These are phyloP conservation scores for Plasmopara viticola DNA, from an alignment of 352 stramenopile genomes.

Conservation along the genomic window DNA sequence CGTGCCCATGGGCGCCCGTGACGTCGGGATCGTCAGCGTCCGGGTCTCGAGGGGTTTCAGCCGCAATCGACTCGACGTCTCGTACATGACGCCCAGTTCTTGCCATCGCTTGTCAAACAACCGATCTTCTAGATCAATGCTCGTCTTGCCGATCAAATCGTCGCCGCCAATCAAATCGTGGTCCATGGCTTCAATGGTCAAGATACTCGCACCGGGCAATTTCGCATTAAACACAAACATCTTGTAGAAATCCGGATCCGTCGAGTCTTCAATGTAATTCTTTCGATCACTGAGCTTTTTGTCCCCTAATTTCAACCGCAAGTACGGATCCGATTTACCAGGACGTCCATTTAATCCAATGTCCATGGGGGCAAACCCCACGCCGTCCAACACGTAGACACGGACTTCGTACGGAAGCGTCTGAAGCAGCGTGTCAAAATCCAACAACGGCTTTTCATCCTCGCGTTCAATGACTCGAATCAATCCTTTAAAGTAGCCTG, in stretches of 20 bases:
- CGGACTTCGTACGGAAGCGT: constrained; percentile 78
- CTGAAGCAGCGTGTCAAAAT: constrained; percentile 61
- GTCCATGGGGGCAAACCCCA: constrained; percentile 85
- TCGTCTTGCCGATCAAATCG: constrained; percentile 90
- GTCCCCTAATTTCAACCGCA: constrained; percentile 81
- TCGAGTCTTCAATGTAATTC: constrained; percentile 86
- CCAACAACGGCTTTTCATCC: constrained; percentile 74
- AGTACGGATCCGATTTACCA: constrained; percentile 85
- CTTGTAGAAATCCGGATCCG: constrained; percentile 90
- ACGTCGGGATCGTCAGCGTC: constrained; percentile 82
- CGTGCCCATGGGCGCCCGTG: constrained; percentile 72
- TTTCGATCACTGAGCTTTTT: constrained; percentile 84
- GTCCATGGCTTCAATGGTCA: constrained; percentile 89
- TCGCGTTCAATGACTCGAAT: constrained; percentile 83
- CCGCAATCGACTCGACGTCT: constrained; percentile 57
- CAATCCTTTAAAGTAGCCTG: constrained; percentile 88
- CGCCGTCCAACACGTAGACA: constrained; percentile 83
- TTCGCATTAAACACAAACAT: constrained; percentile 78
- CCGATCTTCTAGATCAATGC: constrained; percentile 91
- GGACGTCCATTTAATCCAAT: constrained; percentile 69
- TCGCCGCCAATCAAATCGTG: constrained; percentile 86
- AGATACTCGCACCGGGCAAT: constrained; percentile 77
- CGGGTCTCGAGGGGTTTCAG: constrained; percentile 79
- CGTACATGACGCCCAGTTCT: constrained; percentile 78
- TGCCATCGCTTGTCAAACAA: constrained; percentile 89